Conservation (phyloP, 2,329 filamentous ascomycete genomes). For the Amphichorda felina region DNA sequence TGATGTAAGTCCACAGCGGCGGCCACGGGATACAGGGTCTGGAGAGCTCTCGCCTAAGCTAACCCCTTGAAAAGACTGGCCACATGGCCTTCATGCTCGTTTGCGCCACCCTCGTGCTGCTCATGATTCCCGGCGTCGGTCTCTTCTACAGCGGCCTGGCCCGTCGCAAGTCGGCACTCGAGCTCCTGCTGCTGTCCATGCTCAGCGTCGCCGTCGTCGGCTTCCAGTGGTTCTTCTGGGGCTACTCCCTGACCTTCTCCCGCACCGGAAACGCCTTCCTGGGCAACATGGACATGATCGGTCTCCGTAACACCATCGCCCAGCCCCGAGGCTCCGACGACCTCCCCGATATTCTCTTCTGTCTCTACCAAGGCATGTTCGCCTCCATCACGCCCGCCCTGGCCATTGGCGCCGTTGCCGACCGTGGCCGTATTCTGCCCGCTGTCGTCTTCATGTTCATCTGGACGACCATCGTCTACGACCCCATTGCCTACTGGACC, state of each 20-base stretch:
- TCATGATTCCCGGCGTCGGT: conserved; percentile 89
- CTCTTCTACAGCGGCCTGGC: conserved; percentile 93
- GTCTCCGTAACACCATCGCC: conserved; percentile 64
- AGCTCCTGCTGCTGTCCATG: conserved; percentile 75
- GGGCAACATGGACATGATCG: conserved; percentile 71
- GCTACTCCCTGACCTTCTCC: conserved; percentile 77
- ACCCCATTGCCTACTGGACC: conserved; percentile 65
- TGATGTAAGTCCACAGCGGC: conserved; percentile 54
- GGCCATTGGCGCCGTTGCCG: conserved; percentile 47
- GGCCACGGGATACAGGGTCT: not conserved
- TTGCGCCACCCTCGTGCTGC: conserved; percentile 66
- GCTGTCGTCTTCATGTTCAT: conserved; percentile 56
- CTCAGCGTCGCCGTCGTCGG: conserved; percentile 68
- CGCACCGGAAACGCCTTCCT: conserved; percentile 69
- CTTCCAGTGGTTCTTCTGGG: conserved; percentile 97
- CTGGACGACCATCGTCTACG: conserved; percentile 62
- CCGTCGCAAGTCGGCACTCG: conserved; percentile 77
- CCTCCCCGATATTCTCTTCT: conserved; percentile 75
- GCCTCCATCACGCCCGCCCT: conserved; percentile 67
- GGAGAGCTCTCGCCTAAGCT: not conserved
- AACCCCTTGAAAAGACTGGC: conserved; percentile 43
- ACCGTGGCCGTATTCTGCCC: conserved; percentile 50
- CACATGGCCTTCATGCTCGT: conserved; percentile 75
- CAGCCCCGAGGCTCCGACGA: conserved; percentile 60
- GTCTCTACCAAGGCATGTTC: conserved; percentile 82